Conservation (phyloP, 2,329 filamentous ascomycete species). For the Sporothrix protearum region DNA sequence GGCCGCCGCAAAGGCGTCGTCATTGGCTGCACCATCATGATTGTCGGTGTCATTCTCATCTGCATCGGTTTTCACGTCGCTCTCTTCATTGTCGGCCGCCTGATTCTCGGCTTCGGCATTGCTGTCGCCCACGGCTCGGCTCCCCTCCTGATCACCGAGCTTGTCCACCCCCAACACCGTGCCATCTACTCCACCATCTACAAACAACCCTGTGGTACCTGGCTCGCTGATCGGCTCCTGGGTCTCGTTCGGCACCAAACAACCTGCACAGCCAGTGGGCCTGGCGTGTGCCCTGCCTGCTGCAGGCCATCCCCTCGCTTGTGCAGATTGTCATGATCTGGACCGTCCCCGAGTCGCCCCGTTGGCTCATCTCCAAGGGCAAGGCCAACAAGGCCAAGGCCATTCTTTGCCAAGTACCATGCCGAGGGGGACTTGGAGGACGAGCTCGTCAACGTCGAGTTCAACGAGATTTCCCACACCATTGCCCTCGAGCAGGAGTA, state of each 20-base stretch:
- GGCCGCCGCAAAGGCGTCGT: conserved; percentile 46
- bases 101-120: conserved; percentile 28
- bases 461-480: conserved; percentile 27
- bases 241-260: conserved; percentile 26
- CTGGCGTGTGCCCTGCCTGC: conserved; percentile 27
- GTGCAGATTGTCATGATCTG: conserved; percentile 27
- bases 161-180: conserved; percentile 26
- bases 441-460: conserved; percentile 26
- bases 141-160: conserved; percentile 26
- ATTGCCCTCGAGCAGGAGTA: conserved; percentile 26
- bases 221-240: conserved; percentile 30
- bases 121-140: conserved; percentile 27
- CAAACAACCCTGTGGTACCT: conserved; percentile 36
- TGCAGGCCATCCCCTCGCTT: conserved; percentile 27
- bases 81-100: conserved; percentile 34
- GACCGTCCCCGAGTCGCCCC: conserved; percentile 32
- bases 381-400: conserved; percentile 22
- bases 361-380: conserved; percentile 33
- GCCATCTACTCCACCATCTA: conserved; percentile 27
- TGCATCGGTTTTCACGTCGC: conserved; percentile 36
- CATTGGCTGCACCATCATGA: conserved; percentile 40
- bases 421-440: conserved; percentile 25
- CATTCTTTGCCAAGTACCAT: conserved; percentile 28
- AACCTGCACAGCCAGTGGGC: conserved; percentile 25
- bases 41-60: conserved; percentile 41